Evolutionary conservation across 306 rosid genomes (phyloP).

Genomic region (Purshia tridentata): DNA sequence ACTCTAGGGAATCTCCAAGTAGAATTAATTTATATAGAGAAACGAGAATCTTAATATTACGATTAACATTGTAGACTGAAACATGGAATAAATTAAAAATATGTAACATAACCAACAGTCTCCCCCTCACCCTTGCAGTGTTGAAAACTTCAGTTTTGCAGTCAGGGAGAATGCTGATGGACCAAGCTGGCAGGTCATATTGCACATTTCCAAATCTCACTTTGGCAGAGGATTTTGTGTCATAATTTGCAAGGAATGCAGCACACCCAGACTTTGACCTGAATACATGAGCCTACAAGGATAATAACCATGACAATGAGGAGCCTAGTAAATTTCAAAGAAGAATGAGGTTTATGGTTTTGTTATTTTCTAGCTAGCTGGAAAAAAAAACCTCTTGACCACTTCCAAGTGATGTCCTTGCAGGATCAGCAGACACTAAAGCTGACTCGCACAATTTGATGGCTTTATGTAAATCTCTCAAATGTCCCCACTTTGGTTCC

Average conservation of each 20-base stretch:
- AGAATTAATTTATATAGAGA: not conserved
- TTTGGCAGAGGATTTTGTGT: slow-evolving; percentile 43
- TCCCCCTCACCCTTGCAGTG: slow-evolving; percentile 74
- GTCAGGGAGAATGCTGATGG: slow-evolving; percentile 89
- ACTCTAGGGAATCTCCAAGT: not conserved
- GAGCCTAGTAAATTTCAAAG: slow-evolving; percentile 5
- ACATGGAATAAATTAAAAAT: not conserved
- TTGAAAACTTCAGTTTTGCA: slow-evolving; percentile 80
- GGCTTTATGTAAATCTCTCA: slow-evolving; percentile 80
- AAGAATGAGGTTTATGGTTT: not conserved
- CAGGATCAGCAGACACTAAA: slow-evolving; percentile 67
- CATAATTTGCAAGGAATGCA: slow-evolving; percentile 84
- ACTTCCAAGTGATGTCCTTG: slow-evolving; percentile 60
- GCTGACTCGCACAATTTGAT: slow-evolving; percentile 72
- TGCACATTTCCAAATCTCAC: slow-evolving; percentile 59
- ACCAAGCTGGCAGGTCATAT: slow-evolving; percentile 90
- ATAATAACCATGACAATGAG: slow-evolving; percentile 15
- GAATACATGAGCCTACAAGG: slow-evolving; percentile 68
- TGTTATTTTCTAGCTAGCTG: slow-evolving; percentile 19
- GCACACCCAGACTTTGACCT: slow-evolving; percentile 60
- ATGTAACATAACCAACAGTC: slow-evolving; percentile 4
- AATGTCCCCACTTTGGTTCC: slow-evolving; percentile 95
- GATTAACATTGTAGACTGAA: not conserved
- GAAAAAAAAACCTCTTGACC: slow-evolving; percentile 58
- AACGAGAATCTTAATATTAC: not conserved